A percentile compares a stretch with the other conserved stretches of the same genome.
Evolutionary conservation across 805 yeast genomes (phyloP).

Genomic region (Nakazawaea anatomiae): DNA sequence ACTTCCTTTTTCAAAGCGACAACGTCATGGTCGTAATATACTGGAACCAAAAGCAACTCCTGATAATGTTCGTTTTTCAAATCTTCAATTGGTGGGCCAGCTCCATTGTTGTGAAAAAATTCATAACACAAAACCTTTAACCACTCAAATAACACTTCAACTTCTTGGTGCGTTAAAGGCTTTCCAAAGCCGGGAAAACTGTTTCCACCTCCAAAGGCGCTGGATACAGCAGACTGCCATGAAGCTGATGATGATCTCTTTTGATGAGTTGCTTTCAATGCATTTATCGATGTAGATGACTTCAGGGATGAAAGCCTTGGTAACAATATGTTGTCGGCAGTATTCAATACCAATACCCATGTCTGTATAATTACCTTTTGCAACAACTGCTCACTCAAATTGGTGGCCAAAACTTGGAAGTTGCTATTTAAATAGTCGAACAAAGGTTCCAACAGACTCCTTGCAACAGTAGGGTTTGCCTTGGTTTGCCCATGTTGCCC

Average conservation of each 20-base stretch:
- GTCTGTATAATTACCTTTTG: constrained; percentile 67
- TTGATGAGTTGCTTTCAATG: constrained; percentile 8
- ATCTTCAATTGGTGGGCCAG: constrained; percentile 67
- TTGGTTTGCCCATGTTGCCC: constrained; percentile 38
- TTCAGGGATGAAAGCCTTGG: constrained; percentile 58
- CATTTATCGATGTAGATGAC: constrained; percentile 13
- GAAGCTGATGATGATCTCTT: constrained; percentile 9
- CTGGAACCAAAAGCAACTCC: constrained; percentile 55
- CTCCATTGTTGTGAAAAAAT: constrained; percentile 76
- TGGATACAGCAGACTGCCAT: constrained; percentile 40
- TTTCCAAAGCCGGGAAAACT: constrained; percentile 45
- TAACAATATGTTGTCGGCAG: constrained; percentile 65
- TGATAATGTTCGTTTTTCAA: constrained; percentile 62
- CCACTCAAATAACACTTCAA: constrained; percentile 71
- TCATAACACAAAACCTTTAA: constrained; percentile 56
- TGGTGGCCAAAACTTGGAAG: constrained; percentile 55
- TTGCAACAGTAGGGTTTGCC: constrained; percentile 42
- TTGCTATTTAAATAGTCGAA: constrained; percentile 71
- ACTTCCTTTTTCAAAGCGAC: constrained; percentile 49
- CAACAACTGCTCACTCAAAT: constrained; percentile 48
- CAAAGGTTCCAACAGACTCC: constrained; percentile 65
- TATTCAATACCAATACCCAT: constrained; percentile 68
- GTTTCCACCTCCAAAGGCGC: constrained; percentile 35
- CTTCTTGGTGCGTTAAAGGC: constrained; percentile 51
- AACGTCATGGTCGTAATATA: constrained; percentile 50